Evolutionary conservation across 2,329 filamentous ascomycete species (phyloP).

Genomic region (Diaporthe sp.): DNA sequence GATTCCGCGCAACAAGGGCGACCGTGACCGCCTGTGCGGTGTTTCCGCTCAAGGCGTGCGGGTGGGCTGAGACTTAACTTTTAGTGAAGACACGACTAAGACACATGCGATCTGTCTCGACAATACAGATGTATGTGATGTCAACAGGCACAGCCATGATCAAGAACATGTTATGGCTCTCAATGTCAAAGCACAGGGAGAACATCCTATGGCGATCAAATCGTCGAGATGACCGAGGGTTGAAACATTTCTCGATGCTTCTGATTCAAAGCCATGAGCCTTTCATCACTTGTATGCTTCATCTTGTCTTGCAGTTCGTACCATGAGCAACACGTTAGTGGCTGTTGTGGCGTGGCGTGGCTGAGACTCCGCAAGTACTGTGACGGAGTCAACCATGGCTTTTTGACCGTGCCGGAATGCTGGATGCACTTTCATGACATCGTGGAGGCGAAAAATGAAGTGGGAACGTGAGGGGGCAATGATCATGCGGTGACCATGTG

Average conservation of each 20-base stretch:
- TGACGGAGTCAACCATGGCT: not conserved
- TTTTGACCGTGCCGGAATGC: not conserved
- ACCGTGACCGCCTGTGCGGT: not conserved
- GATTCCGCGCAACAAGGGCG: slow-evolving; percentile 11
- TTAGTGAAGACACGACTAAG: slow-evolving; percentile 4
- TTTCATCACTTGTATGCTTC: not conserved
- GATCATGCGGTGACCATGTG: not conserved
- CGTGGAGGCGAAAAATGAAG: not conserved
- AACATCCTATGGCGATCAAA: not conserved
- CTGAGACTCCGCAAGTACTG: not conserved
- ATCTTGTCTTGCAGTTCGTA: not conserved
- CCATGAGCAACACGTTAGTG: not conserved
- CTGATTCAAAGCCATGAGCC: not conserved
- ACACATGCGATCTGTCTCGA: not conserved
- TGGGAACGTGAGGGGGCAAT: not conserved
- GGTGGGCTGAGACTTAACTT: slow-evolving; percentile 4
- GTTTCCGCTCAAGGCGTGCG: not conserved
- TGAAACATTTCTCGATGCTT: not conserved
- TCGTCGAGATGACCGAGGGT: not conserved
- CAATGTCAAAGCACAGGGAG: not conserved
- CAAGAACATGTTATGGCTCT: not conserved
- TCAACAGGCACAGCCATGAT: not conserved
- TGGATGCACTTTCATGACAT: not conserved
- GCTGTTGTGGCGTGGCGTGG: slow-evolving; percentile 3
- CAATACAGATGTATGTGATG: not conserved